Evolutionary conservation across 129 eudicot genomes (phyloP).

Genomic region (Cynara cardunculus): DNA sequence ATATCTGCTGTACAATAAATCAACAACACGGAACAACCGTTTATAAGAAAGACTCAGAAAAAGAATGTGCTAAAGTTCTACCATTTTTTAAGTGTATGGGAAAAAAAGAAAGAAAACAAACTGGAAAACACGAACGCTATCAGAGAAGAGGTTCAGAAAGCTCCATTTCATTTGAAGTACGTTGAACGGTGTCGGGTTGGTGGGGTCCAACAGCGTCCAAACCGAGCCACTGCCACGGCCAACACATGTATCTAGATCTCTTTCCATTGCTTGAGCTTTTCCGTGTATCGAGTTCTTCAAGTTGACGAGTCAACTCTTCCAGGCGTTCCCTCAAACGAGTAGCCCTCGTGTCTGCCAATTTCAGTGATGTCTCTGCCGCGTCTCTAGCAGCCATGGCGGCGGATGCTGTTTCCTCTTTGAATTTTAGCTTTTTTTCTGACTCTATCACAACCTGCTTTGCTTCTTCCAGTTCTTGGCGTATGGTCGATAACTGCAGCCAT

Average conservation of each 20-base stretch:
- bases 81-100: neutral
- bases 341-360: slow-evolving; percentile 77
- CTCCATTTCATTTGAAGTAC: slow-evolving; percentile 83
- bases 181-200: slow-evolving; percentile 33
- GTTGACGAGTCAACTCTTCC: slow-evolving; percentile 85
- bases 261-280: slow-evolving; percentile 42
- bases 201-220: slow-evolving; percentile 60
- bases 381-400: slow-evolving; percentile 99
- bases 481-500: slow-evolving; percentile 54
- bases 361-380: slow-evolving; percentile 86
- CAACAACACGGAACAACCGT: neutral
- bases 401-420: slow-evolving; percentile 87
- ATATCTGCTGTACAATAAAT: slow-evolving; percentile 19
- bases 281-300: slow-evolving; percentile 62
- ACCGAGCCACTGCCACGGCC: slow-evolving; percentile 99
- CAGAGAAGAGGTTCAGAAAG: slow-evolving; percentile 90
- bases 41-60: neutral
- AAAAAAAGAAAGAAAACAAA: slow-evolving; percentile 12
- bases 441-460: slow-evolving; percentile 67
- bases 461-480: slow-evolving; percentile 80
- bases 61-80: slow-evolving; percentile 17
- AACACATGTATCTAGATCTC: slow-evolving; percentile 71
- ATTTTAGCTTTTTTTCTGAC: slow-evolving; percentile 75
- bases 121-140: slow-evolving; percentile 14
- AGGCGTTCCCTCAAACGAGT: slow-evolving; percentile 73